Percentiles rank a stretch among this genome's conserved stretches.
These are phyloP conservation scores for Boletus tomentosulus DNA, from an alignment of 768 basidiomycete species.

Conservation along the genomic window DNA sequence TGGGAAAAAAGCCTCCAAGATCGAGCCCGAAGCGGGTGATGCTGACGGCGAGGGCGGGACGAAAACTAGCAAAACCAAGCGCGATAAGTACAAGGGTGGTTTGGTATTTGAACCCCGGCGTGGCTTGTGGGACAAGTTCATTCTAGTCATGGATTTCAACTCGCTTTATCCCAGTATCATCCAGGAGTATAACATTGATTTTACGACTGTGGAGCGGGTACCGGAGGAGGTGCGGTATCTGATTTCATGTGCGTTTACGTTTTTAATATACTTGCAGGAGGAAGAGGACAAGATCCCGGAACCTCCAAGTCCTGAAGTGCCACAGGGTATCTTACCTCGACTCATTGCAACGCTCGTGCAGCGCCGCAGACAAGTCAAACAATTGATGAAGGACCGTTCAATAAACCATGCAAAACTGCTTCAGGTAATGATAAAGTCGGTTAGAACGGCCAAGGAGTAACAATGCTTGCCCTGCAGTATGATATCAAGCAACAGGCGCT, in stretches of 20 bases:
- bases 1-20: slow-evolving; percentile 65
- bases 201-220: slow-evolving; percentile 84
- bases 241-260: not conserved
- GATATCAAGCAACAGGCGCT: slow-evolving; percentile 97
- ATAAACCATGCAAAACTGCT: slow-evolving; percentile 69
- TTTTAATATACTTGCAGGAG: slow-evolving; percentile 31
- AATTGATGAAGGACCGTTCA: slow-evolving; percentile 86
- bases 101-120: slow-evolving; percentile 95
- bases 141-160: slow-evolving; percentile 99
- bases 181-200: slow-evolving; percentile 99
- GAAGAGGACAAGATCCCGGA: slow-evolving; percentile 88
- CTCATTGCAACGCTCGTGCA: slow-evolving; percentile 96
- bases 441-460: not conserved
- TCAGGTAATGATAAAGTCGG: slow-evolving; percentile 52
- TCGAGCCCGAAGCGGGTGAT: slow-evolving; percentile 50
- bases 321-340: slow-evolving; percentile 90
- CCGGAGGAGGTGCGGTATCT: slow-evolving; percentile 47
- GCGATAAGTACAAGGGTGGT: slow-evolving; percentile 98
- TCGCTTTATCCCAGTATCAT: slow-evolving; percentile 99
- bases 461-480: slow-evolving; percentile 47
- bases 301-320: slow-evolving; percentile 64
- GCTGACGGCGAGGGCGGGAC: slow-evolving; percentile 44
- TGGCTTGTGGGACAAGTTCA: slow-evolving; percentile 93
- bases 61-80: slow-evolving; percentile 61
- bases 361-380: slow-evolving; percentile 86